A percentile compares a stretch with the other conserved stretches of the same genome.
These are phyloP conservation scores for Lolium perenne DNA, from an alignment of 176 grass and related monocot genomes.

Conservation along the genomic window DNA sequence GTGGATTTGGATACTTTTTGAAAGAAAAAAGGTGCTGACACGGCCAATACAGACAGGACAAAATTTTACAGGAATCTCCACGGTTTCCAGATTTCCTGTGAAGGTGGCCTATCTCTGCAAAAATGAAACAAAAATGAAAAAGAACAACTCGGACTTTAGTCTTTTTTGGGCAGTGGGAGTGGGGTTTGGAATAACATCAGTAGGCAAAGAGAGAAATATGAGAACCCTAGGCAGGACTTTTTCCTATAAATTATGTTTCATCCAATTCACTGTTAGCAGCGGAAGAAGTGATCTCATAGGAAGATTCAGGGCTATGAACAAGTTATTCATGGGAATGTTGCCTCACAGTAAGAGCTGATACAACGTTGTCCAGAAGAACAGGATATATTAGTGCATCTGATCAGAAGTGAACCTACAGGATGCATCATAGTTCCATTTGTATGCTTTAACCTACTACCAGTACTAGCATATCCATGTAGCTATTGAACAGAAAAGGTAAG, in stretches of 20 bases:
- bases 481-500: not conserved
- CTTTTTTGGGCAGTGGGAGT: not conserved
- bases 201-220: not conserved
- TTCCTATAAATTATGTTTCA: not conserved
- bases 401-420: constrained; percentile 27
- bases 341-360: not conserved
- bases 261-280: not conserved
- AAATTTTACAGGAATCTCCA: not conserved
- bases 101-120: not conserved
- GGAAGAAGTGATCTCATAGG: not conserved
- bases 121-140: not conserved
- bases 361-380: constrained; percentile 4
- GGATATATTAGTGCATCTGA: not conserved
- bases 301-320: constrained; percentile 1
- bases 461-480: not conserved
- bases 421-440: not conserved
- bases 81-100: not conserved
- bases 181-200: not conserved
- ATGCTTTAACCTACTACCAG: constrained; percentile 21
- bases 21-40: not conserved
- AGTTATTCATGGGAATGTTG: not conserved
- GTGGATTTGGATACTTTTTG: not conserved
- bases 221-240: not conserved
- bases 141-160: not conserved
- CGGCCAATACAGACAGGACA: not conserved